Evolutionary conservation across 83 land plant species (phyloP), one percentile per base, ranked within the genome.

Genomic region (Larix sibirica): DNA sequence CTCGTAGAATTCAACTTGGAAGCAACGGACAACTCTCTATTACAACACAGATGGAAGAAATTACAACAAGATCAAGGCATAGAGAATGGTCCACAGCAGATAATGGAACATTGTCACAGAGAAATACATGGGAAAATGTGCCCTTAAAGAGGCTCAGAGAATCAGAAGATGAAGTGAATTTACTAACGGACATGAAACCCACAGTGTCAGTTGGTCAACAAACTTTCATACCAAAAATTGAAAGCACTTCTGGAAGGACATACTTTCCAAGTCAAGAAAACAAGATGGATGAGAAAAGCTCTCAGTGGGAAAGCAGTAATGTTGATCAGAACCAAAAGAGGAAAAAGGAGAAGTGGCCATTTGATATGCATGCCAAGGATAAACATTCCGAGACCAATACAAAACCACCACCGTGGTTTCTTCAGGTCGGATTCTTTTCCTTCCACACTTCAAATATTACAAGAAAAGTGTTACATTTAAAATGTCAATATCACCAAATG

Each of bases 1-100:
- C 58, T 21, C 26, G 50, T 13, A 3, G 50, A 3, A 75, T n/a
- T 44, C 54, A 47, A 47, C 23, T 75, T 10, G 78, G 58, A 75
- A 16, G 18, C 78, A 47, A 20, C 24, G 59, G 24, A 75, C 47
- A 75, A 18, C 1, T 23, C 78, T 21, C 23, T 21, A 21, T 23
- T 58, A 75, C 31, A 7, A 75, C 31, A 23, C 78, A 47, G 78
- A 75, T 75, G 59, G 78, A 44, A 50, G 78, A 75, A 75, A 47
- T 47, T 9, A 47, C 54, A 47, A 47, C 10, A 24, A n/a, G 21
- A 44, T n/a, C 78, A 50, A 75, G 54, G 59, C 59, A 75, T 56
- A 75, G 78, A 47, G 78, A 75, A 75, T 75, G 78, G 78, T 75
- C 50, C 20, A 75, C 59, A 47, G 50, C 78, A 74, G 59, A 74